These are phyloP conservation scores for Pseudocercospora crystallina DNA, from an alignment of 2,329 filamentous ascomycete species.

Conservation along the genomic window DNA sequence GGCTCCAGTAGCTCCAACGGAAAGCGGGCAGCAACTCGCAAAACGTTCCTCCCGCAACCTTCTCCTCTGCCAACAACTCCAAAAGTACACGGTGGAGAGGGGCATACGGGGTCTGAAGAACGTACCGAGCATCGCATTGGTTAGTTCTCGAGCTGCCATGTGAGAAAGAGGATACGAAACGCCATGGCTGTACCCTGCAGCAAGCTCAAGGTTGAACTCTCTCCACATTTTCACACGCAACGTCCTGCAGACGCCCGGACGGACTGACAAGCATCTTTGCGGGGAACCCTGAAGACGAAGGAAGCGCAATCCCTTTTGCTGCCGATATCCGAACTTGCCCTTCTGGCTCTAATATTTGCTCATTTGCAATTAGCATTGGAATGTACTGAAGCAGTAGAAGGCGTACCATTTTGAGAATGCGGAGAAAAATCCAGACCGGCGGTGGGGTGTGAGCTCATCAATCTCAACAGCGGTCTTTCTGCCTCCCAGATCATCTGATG, in stretches of 20 bases:
- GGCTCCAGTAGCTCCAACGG: no score
- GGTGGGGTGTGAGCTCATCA: background rate
- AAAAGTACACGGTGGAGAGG: background rate
- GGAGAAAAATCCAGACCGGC: background rate
- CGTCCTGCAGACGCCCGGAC: background rate
- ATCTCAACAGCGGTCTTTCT: constrained; percentile 1
- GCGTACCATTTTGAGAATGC: background rate
- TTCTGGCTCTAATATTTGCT: background rate
- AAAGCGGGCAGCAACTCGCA: no score
- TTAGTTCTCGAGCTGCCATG: constrained; percentile 5
- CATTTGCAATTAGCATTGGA: background rate
- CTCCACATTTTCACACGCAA: constrained; percentile 12
- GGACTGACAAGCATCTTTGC: constrained; percentile 6
- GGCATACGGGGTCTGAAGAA: background rate
- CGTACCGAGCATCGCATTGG: constrained; percentile 4
- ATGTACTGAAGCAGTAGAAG: background rate
- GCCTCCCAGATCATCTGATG: background rate
- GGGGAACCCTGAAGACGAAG: constrained; percentile 10
- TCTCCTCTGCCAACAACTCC: background rate
- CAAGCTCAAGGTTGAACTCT: constrained; percentile 11
- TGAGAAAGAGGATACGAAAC: constrained; percentile 3
- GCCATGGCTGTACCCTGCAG: constrained; percentile 7
- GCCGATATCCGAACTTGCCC: background rate
- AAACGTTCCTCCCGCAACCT: no score
- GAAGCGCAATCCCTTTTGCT: background rate